Base-by-base conservation (phyloP, 2,329 filamentous ascomycete genomes). In the Lecanicillium sp. region DNA sequence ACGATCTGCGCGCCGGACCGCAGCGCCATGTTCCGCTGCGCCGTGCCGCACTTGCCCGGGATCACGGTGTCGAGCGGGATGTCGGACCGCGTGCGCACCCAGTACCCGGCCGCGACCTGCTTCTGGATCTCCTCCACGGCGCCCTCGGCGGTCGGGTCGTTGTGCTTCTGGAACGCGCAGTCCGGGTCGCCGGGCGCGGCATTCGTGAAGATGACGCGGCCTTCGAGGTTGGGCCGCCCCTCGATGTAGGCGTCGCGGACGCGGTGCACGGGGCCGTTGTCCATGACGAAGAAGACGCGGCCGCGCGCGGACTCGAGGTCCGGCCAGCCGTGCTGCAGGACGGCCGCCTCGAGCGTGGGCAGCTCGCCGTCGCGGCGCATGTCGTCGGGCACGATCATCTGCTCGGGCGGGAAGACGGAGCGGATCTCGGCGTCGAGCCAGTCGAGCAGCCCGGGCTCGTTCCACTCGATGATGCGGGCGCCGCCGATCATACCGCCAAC, bases 261-360 rank as follows among this genome's bases (percentile, higher is more conserved):
- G 27, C 53, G 59, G 15, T 63, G 58, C 14, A 66, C 64, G 0
- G 68, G 67, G 23, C 69, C 68, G 54, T 76, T 75, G 56, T 76
- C 73, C 61, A 76, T 74, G 53, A 69, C 67, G 62, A 76, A 76
- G 51, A 75, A 63, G 55, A 76, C 65, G 24, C 68, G 65, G 4
- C 72, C 72, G 10, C 71, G 60, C 0, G 68, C 66, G 2, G 65
- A 63, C 3, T 69, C 62, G 2, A 77, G 61, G 11, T 65, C 65
- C 0, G 73, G 73, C 72, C 73, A 76, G n/a, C 73, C 73, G 45
- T 68, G 48, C 39, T 60, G 51, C n/a, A 75, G 58, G 2, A 76
- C 60, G 4, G 67, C 68, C 50, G 71, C 52, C 53, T 75, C 73
- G 11, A 77, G 66, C 0, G 71, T 73, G 20, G 70, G 48, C 15